Base-by-base conservation (phyloP, 257 asterid genomes). In the Nicotiana obtusifolia region DNA sequence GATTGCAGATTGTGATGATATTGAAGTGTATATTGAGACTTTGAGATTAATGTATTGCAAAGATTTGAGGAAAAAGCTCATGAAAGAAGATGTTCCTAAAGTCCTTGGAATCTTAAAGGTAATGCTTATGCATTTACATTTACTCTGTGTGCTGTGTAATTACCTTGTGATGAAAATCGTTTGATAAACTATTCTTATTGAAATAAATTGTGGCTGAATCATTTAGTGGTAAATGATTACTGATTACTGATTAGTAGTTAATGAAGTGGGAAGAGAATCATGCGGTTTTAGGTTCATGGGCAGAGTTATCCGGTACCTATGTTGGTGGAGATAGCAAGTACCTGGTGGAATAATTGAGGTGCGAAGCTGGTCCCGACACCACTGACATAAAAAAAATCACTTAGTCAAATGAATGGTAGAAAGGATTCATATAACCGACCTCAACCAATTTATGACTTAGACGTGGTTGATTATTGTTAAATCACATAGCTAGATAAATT, bases 51-150 rank as follows among this genome's bases (percentile, higher is more conserved):
- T 95, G 97, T 95, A 95, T 77, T 93, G 95, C 64, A 90, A 92
- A 82, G 97, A 95, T 86, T 88, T 94, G 97, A 92, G 95, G 93
- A 95, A 84, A 88, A 92, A 83, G 85, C 91, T 95, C 56, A 92
- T 93, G 97, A 95, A 87, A 83, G 97, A 91, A 82, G 94, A 88
- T 64, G 98, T 95, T 76, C 80, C 93, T 7, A 89, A 92, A 59
- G 97, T 95, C 47, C 97, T 95, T 77, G 98, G 93, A 35, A 94
- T 94, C 85, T 94, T 95, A 28, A 95, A 93, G 98, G 99, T 94
- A 90, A 83, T 75, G 28, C 37, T 59, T 24, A 37, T 80, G 52
- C 78, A 15, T 44, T 35, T 13, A 41, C 1, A 44, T 14, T 44
- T 71, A 22, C 60, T 9, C 5, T 22, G 4, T 41, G 20, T 6